A percentile compares a stretch with the other conserved stretches of the same genome.
phyloP scores from a whole-genome alignment of 257 asterid genomes.

The Rhazya stricta region DNA sequence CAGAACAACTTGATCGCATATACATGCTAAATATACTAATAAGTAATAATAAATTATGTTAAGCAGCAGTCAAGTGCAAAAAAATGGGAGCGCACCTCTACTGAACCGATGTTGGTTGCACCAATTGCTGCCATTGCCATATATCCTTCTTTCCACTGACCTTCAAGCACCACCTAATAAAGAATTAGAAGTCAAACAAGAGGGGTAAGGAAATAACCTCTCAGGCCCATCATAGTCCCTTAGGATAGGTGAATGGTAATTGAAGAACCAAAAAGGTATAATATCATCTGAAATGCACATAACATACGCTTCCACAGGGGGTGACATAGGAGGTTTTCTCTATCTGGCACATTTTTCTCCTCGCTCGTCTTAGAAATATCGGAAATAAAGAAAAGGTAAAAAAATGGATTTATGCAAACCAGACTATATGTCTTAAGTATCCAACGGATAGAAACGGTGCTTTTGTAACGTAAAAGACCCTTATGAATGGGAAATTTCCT shows the following conservation, averaged over 20 bases:
- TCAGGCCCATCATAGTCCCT: not conserved
- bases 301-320: not conserved
- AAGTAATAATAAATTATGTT: not conserved
- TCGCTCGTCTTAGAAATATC: too few relatives aligned
- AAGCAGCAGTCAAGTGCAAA: not conserved
- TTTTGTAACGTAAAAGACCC: too few relatives aligned
- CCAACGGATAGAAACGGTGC: too few relatives aligned
- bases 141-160: conserved; percentile 85
- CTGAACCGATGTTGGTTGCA: conserved; percentile 92
- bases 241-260: not conserved
- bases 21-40: not conserved
- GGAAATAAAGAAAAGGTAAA: too few relatives aligned
- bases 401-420: too few relatives aligned
- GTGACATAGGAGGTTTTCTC: too few relatives aligned
- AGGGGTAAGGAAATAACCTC: conserved; percentile 1
- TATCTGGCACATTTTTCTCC: too few relatives aligned
- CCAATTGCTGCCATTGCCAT: conserved; percentile 98
- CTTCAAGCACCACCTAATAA: conserved; percentile 87
- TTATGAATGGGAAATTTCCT: too few relatives aligned
- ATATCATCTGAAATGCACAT: not conserved
- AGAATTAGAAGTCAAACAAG: not conserved
- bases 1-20: not conserved
- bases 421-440: too few relatives aligned
- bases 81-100: conserved; percentile 55
- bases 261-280: not conserved